Base-by-base conservation (phyloP, 495 filamentous ascomycete genomes). In the Umbilicaria muhlenbergii region DNA sequence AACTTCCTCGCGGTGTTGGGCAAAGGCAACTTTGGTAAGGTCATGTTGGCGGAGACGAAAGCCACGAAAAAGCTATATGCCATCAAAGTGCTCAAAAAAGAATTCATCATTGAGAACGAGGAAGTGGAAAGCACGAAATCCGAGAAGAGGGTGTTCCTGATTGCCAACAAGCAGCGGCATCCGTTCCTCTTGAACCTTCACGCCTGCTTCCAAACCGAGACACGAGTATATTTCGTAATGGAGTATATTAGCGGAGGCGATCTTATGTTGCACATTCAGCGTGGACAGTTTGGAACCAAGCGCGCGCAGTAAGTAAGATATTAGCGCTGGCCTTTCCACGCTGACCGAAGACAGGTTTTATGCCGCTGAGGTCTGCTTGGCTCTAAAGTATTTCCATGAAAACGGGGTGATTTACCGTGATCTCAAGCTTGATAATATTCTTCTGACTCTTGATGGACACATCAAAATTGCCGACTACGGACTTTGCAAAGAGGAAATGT, bases 41-140 rank as follows among this genome's bases (percentile, higher is more conserved):
- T 99, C 66, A 99, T 99, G 91, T 65, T 99, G 52, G 91, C 91
- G 7, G 91, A 99, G 64, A 94, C 91, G 4, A 99, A 99, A 68
- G 74, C 77, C 36, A 73, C 79, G 17, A 85, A 87, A 58, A 81
- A 91, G 58, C 68, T 99, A 28, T 99, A 96, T 59, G 91, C 91
- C 42, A 99, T 99, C 62, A 99, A 99, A 63, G 91, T 99, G 28
- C 69, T 99, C 54, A 99, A 99, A 73, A 99, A 99, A 69, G 91
- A 99, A 52, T 99, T 99, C 60, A 99, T 99, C 58, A 99, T 99
- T 46, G 91, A 99, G 60, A 94, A 99, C 51, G 91, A 99, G 61
- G 91, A 99, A 63, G 91, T 99, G n/a, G 91, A 99, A 60, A 96
- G 92, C 65, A 93, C 83, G 33, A 80, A 87, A 55, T 96, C 92